Base-by-base conservation (phyloP, 352 stramenopile genomes). In the Phytophthora hibernalis region DNA sequence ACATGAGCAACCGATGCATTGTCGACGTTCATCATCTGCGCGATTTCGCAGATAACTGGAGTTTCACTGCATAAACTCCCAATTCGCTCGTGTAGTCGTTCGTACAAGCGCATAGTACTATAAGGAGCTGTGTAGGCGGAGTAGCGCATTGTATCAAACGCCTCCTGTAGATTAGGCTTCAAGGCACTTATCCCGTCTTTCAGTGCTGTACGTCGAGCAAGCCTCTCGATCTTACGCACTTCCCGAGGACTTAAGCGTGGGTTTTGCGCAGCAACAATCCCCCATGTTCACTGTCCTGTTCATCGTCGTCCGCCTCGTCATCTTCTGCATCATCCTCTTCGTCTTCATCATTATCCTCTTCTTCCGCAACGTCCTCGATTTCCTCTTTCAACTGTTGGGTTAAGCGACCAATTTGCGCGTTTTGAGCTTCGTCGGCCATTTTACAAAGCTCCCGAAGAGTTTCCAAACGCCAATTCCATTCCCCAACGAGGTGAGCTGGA, bases 11-110 rank as follows among this genome's bases (percentile, higher is more conserved):
- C 20, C 2, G 33, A 22, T 30, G 8, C 11, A 5, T 43, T 31
- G 35, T 49, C 43, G 9, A 3, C 5, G 15, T 64, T 51, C 26
- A 21, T 56, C 18, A 31, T 13, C 21, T 69, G 61, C 1, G 47
- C 55, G 26, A 84, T 89, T 8, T 76, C 74, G 15, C 66, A 73
- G 16, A 87, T 65, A 20, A 87, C 61, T 1, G 80, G 78, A 2
- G 74, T 62, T 66, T 89, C 80, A 16, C 76, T 77, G 30, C 58
- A 77, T 31, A 85, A 52, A 11, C 48, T 56, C 16, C 54, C 61
- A 13, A 89, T 62, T 13, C 61, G 55, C 37, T 76, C 59, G 5
- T 68, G 24, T 12, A 87, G 37, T 15, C 62, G 62, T 15, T 61
- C 50, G 16, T 66, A 49, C 2, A 89, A 62, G 37, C 66, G 40